Evolutionary conservation across 2,329 filamentous ascomycete species (phyloP), one percentile per base, ranked within the genome.

Genomic region (Furcasterigmium sp.): DNA sequence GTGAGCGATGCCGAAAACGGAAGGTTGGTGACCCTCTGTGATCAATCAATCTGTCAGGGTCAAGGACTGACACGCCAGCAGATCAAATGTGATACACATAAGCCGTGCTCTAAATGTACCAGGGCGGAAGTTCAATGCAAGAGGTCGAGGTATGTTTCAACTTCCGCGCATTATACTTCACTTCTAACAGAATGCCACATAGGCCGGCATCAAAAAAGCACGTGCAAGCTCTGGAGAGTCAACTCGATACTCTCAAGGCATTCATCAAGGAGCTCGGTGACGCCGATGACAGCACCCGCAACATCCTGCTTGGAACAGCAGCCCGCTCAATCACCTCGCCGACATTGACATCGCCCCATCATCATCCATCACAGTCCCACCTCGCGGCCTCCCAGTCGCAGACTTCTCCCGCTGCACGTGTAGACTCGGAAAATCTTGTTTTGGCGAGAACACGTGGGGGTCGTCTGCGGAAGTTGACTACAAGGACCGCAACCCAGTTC

Each of bases 51-150:
- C 21, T 19, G 18, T 29, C 28, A 19, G n/a, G n/a, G 25, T 20
- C 39, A 39, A 52, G 54, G 47, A 62, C 63, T 49, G 65, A 26
- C 20, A 19, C 14, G 18, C 21, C 15, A 3, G 8, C 39, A 76
- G 64, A 69, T 78, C 29, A 78, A 75, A 60, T 78, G 75, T 53
- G 69, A 76, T 52, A 68, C 73, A 4, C 65, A 65, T 37, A 57
- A 65, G 13, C 75, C 75, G 11, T 78, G 75, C 51, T 67, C 65
- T 25, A 69, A 68, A 46, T 78, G 75, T 50, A 53, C 59, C 51
- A 65, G 68, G 50, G 63, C 64, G 7, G 59, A 60, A 17, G 62
- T 59, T 8, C 61, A 68, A 36, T 70, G 67, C 6, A 67, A 70
- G 49, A 70, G 68, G 51, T 63, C 68, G 48, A 58, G 68, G 64